phyloP scores from a whole-genome alignment of 2,329 filamentous ascomycete species.

The Cladorrhinum sp. region DNA sequence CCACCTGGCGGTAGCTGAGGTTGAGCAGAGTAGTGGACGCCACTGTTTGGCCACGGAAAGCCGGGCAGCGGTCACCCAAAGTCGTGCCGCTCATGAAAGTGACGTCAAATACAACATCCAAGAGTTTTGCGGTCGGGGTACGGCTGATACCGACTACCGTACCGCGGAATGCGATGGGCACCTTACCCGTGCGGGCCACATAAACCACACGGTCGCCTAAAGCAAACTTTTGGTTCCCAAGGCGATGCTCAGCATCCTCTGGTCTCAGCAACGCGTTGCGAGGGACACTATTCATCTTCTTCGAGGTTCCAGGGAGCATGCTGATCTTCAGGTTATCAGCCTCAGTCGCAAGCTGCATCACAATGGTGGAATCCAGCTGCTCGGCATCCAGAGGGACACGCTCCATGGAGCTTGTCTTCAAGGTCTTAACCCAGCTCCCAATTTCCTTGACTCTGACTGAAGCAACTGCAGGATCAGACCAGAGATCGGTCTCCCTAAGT shows the following conservation, averaged over 20 bases:
- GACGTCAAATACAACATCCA: constrained; percentile 91
- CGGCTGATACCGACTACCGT: constrained; percentile 94
- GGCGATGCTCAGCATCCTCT: constrained; percentile 89
- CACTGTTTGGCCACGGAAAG: constrained; percentile 92
- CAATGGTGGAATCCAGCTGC: constrained; percentile 88
- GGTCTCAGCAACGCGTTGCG: constrained; percentile 87
- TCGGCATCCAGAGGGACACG: constrained; percentile 94
- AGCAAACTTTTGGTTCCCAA: constrained; percentile 77
- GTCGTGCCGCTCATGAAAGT: constrained; percentile 98
- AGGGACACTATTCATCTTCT: constrained; percentile 76
- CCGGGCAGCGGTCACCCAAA: constrained; percentile 81
- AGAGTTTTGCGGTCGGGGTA: constrained; percentile 74
- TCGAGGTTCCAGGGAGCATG: constrained; percentile 54
- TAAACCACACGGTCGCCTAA: constrained; percentile 93
- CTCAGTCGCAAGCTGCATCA: constrained; percentile 73
- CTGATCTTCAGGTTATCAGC: constrained; percentile 59
- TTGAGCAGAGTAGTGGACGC: constrained; percentile 86
- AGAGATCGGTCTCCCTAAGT: constrained; percentile 82
- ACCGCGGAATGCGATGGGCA: constrained; percentile 86
- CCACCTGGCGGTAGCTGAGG: constrained; percentile 74
- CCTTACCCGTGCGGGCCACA: constrained; percentile 86
- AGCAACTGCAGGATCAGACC: constrained; percentile 68
- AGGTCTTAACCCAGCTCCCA: constrained; percentile 83
- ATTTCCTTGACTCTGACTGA: constrained; percentile 88
- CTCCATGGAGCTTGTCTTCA: constrained; percentile 90